Percentiles rank a stretch among this genome's conserved stretches.
Conservation (phyloP, 2,329 filamentous ascomycete genomes). For the Chaetoscypha palmicola region DNA sequence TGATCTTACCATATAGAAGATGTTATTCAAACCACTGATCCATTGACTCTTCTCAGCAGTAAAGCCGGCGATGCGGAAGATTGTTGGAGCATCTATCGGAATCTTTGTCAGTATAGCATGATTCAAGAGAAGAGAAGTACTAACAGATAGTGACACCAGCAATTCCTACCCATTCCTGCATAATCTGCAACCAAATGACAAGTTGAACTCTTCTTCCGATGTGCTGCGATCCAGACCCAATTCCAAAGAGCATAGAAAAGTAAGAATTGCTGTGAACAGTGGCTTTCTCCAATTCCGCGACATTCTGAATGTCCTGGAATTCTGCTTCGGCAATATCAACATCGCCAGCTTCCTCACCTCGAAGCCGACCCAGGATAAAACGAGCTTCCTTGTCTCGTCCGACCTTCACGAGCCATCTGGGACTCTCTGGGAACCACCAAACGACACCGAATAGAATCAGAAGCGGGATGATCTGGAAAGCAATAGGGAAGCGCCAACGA, state of each 20-base stretch:
- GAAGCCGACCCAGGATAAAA: conserved; percentile 44
- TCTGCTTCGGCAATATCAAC: conserved; percentile 51
- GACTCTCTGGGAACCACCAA: conserved; percentile 34
- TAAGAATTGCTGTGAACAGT: conserved; percentile 49
- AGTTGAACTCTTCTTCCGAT: conserved; percentile 42
- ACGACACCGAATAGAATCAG: conserved; percentile 31
- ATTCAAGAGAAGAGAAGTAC: conserved; percentile 7
- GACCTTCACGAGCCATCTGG: conserved; percentile 34
- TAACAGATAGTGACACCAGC: conserved; percentile 57
- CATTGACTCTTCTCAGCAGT: conserved; percentile 53
- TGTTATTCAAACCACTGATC: conserved; percentile 45
- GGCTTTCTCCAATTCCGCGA: conserved; percentile 54
- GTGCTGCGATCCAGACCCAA: conserved; percentile 58
- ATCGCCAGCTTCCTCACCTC: conserved; percentile 48
- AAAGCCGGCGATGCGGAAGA: conserved; percentile 64
- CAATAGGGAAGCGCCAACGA: conserved; percentile 37
- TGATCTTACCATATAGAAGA: conserved; percentile 36
- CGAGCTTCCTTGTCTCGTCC: conserved; percentile 33
- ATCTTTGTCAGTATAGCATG: not conserved
- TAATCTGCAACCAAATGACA: conserved; percentile 55
- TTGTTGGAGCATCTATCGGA: conserved; percentile 29
- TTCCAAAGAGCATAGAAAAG: conserved; percentile 58
- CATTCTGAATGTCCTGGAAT: conserved; percentile 60
- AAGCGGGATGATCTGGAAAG: conserved; percentile 31
- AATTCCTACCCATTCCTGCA: conserved; percentile 65